Evolutionary conservation across 176 grass and related monocot species (phyloP), one percentile per base, ranked within the genome.

Genomic region (Musa itinerans): DNA sequence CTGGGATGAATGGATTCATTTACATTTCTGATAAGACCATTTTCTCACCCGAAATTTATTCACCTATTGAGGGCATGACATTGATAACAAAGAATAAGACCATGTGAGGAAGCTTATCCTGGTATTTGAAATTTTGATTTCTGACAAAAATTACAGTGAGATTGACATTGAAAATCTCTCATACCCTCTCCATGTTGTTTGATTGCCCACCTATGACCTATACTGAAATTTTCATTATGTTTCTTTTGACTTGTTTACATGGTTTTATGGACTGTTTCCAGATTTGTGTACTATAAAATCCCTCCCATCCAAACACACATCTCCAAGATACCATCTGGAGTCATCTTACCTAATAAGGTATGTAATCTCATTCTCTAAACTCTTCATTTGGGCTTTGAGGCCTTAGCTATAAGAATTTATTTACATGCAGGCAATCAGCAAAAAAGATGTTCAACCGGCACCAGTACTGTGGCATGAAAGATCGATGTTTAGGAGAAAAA

Each of bases 1-100:
- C 51, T 74, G 84, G 84, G 72, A 81, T 82, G 84, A 86, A 81
- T 78, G 84, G 84, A 48, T 56, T 52, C 34, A 59, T 78, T 61
- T 86, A 86, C 69, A 74, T 86, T 74, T 81, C 73, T 17, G 84
- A 86, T 27, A 86, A 82, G 75, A 82, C 84, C 15, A 3, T 69
- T 29, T 57, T 57, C 50, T 82, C 43, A 19, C 74, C 75, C 1
- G 79, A 86, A 65, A 73, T 82, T 12, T 86, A 78, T 77, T 86
- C 79, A 59, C 74, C 73, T 68, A 49, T 86, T 68, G 84, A 74
- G 61, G 84, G 74, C 61, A 86, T 86, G 78, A 59, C 81, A 52
- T 50, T 67, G 20, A 82, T 86, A 73, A 69, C n/a, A 53, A 71
- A 82, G 61, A 82, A 86, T 82, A 69, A 68, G 69, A 78, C 74